Base-by-base conservation (phyloP, 345 rosid species). In the Eucalyptus pauciflora region DNA sequence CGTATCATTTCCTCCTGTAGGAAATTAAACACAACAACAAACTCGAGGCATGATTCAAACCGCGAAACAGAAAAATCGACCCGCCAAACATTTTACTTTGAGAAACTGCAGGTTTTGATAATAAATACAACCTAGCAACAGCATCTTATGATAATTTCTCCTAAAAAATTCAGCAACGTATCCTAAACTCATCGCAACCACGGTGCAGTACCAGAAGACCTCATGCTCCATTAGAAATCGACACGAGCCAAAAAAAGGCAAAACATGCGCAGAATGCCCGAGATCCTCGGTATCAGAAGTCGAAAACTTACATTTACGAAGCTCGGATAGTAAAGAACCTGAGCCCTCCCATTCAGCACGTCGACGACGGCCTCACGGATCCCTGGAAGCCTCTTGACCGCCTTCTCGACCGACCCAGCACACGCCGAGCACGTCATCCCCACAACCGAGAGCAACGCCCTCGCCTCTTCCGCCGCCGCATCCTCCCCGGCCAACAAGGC, bases 401-500 rank as follows among this genome's bases (percentile, higher is more conserved):
- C 98, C 90, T 97, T 97, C 93, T 97, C 99, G 49, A 96, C 95
- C 46, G 99, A 97, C 41, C 97, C 99, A 12, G 99, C 98, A 81
- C 99, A 97, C 50, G 99, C 99, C 5, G 99, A 93, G 89, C 97
- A 96, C 1, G 96, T 94, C 99, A 97, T 95, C 86, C 99, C 99
- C 8, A 86, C n/a, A 9, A 97, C 99, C 8, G 94, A 91, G 46
- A 96, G 95, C 71, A 94, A 89, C 31, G 95, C 98, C 88, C 91
- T 94, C 51, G 93, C 89, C 89, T 92, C 90, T 81, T 85, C 91
- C 24, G 69, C 89, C n/a, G 79, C 86, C 50, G 91, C 62, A 22
- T 88, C 83, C 54, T 93, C 87, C 76, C 89, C 91, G n/a, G 56
- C 89, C 33, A 46, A 91, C 76, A 94, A 91, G 18, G 92, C 92